A percentile compares a stretch with the other conserved stretches of the same genome.
Evolutionary conservation across 352 stramenopile species (phyloP).

Genomic region (Globisporangium nagaii): DNA sequence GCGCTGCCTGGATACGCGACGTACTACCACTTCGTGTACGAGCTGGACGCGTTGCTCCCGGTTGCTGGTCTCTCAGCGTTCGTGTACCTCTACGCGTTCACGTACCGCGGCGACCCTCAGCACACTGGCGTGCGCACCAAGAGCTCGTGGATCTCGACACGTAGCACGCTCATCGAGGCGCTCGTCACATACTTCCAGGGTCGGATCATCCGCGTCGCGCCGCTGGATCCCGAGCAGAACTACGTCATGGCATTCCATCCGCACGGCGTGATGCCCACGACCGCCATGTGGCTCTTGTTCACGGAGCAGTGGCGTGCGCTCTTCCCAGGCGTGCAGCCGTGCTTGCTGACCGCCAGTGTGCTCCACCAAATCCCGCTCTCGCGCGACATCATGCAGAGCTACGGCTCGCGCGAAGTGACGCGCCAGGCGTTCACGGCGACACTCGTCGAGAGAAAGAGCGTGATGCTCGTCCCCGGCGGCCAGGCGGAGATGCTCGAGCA

Average conservation of each 20-base stretch:
- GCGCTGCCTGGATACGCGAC: conserved; percentile 37
- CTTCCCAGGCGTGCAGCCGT: conserved; percentile 62
- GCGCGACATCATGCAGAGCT: conserved; percentile 72
- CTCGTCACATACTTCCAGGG: conserved; percentile 63
- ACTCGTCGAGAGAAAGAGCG: conserved; percentile 49
- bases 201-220: conserved; percentile 48
- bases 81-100: conserved; percentile 63
- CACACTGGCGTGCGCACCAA: conserved; percentile 54
- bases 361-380: conserved; percentile 75
- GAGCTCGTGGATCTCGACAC: conserved; percentile 28
- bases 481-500: conserved; percentile 83
- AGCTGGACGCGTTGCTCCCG: conserved; percentile 34
- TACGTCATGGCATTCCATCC: conserved; percentile 80
- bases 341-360: conserved; percentile 70
- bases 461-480: conserved; percentile 73
- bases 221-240: conserved; percentile 47
- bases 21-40: conserved; percentile 47
- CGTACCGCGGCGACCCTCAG: conserved; percentile 60
- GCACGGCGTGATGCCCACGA: conserved; percentile 73
- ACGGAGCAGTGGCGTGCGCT: conserved; percentile 54
- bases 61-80: conserved; percentile 39
- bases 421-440: conserved; percentile 46
- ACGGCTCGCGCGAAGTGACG: conserved; percentile 70
- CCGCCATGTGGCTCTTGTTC: conserved; percentile 78
- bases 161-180: conserved; percentile 47